A percentile compares a stretch with the other conserved stretches of the same genome.
These are phyloP conservation scores for Pholiota conissans DNA, from an alignment of 768 basidiomycete species.

Conservation along the genomic window DNA sequence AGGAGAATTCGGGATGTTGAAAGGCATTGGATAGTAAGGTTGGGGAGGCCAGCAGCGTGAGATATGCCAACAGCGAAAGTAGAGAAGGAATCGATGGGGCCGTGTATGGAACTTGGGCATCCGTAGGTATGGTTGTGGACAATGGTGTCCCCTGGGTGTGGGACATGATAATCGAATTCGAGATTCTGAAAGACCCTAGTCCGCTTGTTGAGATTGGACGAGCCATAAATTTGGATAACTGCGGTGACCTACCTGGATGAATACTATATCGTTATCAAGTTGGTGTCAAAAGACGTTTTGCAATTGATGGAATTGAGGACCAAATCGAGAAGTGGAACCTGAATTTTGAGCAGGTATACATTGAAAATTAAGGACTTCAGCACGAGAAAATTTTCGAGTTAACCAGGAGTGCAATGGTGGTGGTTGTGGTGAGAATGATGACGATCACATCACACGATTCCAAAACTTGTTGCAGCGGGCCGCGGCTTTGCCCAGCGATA, in stretches of 20 bases:
- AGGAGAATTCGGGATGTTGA: conserved; percentile 30
- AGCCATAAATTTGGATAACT: too few species aligned
- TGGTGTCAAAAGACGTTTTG: not conserved
- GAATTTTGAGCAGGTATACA: not conserved
- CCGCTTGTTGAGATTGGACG: too few species aligned
- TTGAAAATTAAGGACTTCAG: not conserved
- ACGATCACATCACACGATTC: too few species aligned
- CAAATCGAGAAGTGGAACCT: not conserved
- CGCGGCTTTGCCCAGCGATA: too few species aligned
- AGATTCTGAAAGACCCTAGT: too few species aligned
- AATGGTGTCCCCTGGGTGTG: not conserved
- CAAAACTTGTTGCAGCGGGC: too few species aligned
- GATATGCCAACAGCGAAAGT: conserved; percentile 50
- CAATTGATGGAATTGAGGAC: not conserved
- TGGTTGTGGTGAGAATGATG: not conserved
- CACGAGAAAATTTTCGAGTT: not conserved
- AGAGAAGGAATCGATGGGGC: conserved; percentile 34
- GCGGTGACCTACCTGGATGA: too few species aligned
- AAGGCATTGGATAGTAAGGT: conserved; percentile 37
- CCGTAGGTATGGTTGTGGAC: not conserved
- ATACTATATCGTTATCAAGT: too few species aligned
- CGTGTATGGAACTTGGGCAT: conserved; percentile 23
- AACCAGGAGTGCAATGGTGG: not conserved
- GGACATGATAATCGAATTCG: not conserved
- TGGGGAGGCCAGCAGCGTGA: conserved; percentile 52